Conservation (phyloP, 768 basidiomycete species). For the Tylopilus balloui region DNA sequence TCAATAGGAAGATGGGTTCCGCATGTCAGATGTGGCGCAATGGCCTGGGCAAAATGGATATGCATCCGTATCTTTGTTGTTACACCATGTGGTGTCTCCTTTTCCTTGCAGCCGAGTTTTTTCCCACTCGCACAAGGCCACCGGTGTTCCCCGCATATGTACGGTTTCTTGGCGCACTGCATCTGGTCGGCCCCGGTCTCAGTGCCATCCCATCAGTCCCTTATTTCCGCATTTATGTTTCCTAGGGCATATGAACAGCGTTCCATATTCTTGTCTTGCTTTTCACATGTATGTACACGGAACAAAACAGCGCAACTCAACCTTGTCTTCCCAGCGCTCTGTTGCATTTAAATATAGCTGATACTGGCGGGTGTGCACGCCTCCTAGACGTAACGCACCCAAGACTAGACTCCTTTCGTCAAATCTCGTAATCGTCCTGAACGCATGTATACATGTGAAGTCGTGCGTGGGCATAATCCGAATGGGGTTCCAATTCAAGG, state of each 20-base stretch:
- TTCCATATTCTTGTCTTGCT: conserved; percentile 2
- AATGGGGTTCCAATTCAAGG: conserved; percentile 16
- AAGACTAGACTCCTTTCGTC: conserved; percentile 1
- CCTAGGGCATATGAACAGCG: conserved; percentile 1
- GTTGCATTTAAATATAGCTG: conserved; percentile 3
- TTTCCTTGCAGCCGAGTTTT: background rate
- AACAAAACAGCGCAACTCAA: background rate
- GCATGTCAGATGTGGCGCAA: conserved; percentile 15
- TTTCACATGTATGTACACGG: conserved; percentile 11
- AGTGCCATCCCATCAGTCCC: conserved; percentile 11
- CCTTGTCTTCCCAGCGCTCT: conserved; percentile 5
- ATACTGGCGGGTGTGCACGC: conserved; percentile 1
- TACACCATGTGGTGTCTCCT: background rate
- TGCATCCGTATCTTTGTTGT: background rate
- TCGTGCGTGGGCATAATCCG: conserved; percentile 11
- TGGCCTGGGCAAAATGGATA: background rate
- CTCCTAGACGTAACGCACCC: conserved; percentile 15
- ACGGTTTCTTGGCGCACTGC: conserved; percentile 9
- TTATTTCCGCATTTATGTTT: background rate
- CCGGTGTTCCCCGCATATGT: background rate
- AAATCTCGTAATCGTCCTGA: conserved; percentile 16
- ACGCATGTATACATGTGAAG: background rate
- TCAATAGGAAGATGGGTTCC: background rate
- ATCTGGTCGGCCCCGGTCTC: conserved; percentile 9
- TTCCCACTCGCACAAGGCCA: background rate